Percentiles rank a stretch among this genome's conserved stretches.
These are phyloP conservation scores for Syzygium grande DNA, from an alignment of 345 rosid species.

Conservation along the genomic window DNA sequence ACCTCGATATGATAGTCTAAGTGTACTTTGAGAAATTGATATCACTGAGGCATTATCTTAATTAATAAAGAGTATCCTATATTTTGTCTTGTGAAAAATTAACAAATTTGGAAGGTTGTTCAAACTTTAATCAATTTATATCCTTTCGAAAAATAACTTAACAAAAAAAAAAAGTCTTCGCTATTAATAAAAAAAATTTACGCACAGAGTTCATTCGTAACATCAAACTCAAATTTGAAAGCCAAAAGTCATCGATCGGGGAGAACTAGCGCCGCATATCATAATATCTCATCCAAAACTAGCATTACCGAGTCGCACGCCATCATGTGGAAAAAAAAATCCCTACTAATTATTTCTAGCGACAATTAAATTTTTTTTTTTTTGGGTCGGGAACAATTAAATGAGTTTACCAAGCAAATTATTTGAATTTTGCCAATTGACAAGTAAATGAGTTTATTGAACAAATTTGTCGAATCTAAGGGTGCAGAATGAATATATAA, in stretches of 20 bases:
- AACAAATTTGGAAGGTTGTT: not conserved
- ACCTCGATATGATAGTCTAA: accelerated
- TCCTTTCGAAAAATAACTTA: not conserved
- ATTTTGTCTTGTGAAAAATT: not conserved
- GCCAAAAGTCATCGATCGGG: accelerated
- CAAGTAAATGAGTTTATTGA: not conserved
- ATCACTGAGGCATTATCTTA: not conserved
- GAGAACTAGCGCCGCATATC: accelerated
- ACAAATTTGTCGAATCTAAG: not conserved
- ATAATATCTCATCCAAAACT: not conserved
- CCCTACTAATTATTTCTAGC: not conserved
- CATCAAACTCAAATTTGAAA: not conserved
- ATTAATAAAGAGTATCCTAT: too few species aligned
- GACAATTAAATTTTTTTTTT: not conserved
- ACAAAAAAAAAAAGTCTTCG: not conserved
- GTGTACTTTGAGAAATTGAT: not conserved
- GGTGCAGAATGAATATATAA: not conserved
- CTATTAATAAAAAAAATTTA: not conserved
- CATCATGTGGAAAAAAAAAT: not conserved
- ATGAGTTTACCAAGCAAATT: not conserved
- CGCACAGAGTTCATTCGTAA: not conserved
- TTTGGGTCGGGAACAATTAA: not conserved
- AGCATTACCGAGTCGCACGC: accelerated
- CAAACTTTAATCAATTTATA: not conserved
- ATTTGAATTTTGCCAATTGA: not conserved